A percentile compares a stretch with the other conserved stretches of the same genome.
phyloP scores from a whole-genome alignment of 305 asterid species.

The Andrographis paniculata region DNA sequence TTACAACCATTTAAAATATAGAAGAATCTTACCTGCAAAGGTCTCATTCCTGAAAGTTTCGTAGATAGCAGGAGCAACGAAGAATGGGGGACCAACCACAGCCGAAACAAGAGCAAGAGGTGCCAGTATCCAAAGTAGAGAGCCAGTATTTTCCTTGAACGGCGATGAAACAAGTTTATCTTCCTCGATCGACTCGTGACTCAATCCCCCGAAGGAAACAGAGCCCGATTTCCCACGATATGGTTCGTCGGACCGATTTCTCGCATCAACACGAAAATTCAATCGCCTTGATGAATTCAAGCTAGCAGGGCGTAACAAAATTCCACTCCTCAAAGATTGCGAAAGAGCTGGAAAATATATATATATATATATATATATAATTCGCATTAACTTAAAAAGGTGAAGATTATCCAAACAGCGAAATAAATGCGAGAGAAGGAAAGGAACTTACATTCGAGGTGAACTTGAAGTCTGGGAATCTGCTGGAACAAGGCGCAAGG shows the following conservation, averaged over 20 bases:
- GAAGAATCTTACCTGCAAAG: slow-evolving; percentile 58
- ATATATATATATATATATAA: too few species aligned
- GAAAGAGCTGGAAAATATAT: slow-evolving; percentile 26
- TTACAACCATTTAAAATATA: neutral
- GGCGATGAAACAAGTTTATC: slow-evolving; percentile 60
- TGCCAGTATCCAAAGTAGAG: slow-evolving; percentile 72
- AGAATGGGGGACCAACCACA: slow-evolving; percentile 54
- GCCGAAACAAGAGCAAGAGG: slow-evolving; percentile 71
- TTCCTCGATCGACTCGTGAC: slow-evolving; percentile 67
- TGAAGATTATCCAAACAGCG: neutral
- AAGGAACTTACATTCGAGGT: slow-evolving; percentile 33
- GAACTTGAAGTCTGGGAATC: slow-evolving; percentile 25
- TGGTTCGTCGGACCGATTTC: slow-evolving; percentile 43
- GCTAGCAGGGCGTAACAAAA: slow-evolving; percentile 21
- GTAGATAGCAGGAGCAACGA: slow-evolving; percentile 42
- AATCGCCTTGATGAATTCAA: slow-evolving; percentile 27
- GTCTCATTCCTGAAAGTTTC: slow-evolving; percentile 47
- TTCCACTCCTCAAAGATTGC: slow-evolving; percentile 28
- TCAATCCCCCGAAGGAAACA: slow-evolving; percentile 64
- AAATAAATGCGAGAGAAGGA: slow-evolving; percentile 5
- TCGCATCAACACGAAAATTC: slow-evolving; percentile 30
- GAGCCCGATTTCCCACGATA: slow-evolving; percentile 79
- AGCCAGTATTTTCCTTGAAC: slow-evolving; percentile 46
- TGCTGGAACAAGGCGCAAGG: slow-evolving; percentile 13
- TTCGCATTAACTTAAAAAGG: neutral